Conservation (phyloP, 2,329 filamentous ascomycete species). For the Neospermospora avenae region DNA sequence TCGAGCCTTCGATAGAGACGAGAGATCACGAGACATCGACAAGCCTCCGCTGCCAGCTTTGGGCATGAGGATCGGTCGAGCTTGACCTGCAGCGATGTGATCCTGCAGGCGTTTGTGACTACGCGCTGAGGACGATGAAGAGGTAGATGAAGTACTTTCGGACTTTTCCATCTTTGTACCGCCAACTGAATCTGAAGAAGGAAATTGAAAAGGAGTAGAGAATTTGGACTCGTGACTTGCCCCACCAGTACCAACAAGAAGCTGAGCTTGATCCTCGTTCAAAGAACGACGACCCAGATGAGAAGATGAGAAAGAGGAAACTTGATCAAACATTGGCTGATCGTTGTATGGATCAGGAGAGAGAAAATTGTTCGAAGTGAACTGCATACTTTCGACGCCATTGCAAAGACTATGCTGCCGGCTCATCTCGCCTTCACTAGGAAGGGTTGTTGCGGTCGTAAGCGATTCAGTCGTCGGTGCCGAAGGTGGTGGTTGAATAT, state of each 20-base stretch:
- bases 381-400: conserved; percentile 35
- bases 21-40: conserved; percentile 30
- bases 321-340: conserved; percentile 30
- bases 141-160: conserved; percentile 33
- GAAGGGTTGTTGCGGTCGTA: conserved; percentile 33
- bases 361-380: conserved; percentile 33
- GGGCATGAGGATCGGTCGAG: conserved; percentile 32
- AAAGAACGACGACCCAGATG: conserved; percentile 31
- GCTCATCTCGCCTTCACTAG: conserved; percentile 32
- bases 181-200: conserved; percentile 28
- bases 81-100: conserved; percentile 29
- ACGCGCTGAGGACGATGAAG: conserved; percentile 32
- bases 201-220: conserved; percentile 30
- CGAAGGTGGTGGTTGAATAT: conserved; percentile 28
- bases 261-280: conserved; percentile 33
- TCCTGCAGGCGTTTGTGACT: conserved; percentile 33
- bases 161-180: conserved; percentile 35
- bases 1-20: conserved; percentile 31
- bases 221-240: conserved; percentile 34
- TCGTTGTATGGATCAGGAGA: conserved; percentile 30
- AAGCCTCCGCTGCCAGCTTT: conserved; percentile 32
- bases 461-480: conserved; percentile 33
- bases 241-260: conserved; percentile 34
- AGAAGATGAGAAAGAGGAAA: conserved; percentile 26
- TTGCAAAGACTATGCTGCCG: conserved; percentile 34